A percentile compares a stretch with the other conserved stretches of the same genome.
Conservation (phyloP, 2,329 filamentous ascomycete species). For the Trichophaea hybrida region DNA sequence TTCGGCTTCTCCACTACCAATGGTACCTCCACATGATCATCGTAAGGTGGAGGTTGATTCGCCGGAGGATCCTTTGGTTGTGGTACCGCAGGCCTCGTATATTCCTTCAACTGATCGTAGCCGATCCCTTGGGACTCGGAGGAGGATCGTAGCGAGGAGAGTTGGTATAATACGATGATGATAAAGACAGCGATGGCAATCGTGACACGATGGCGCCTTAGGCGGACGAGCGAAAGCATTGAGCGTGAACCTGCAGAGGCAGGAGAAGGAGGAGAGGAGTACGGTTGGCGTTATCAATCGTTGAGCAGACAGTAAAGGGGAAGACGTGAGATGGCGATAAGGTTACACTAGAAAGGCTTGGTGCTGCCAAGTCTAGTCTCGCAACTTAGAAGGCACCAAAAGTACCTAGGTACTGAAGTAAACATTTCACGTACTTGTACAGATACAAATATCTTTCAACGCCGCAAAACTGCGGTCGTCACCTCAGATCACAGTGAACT, state of each 20-base stretch:
- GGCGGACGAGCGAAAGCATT: constrained; percentile 39
- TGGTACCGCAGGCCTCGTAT: constrained; percentile 26
- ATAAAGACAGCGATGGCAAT: constrained; percentile 42
- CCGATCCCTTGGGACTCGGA: neutral
- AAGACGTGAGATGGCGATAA: neutral
- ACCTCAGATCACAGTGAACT: constrained; percentile 34
- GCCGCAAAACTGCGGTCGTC: neutral
- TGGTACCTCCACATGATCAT: too few relatives aligned
- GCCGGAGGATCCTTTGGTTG: constrained; percentile 31
- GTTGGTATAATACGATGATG: constrained; percentile 41
- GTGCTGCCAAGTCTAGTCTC: neutral
- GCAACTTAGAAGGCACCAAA: too few relatives aligned
- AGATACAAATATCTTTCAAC: too few relatives aligned
- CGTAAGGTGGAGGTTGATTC: neutral
- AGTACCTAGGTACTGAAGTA: too few relatives aligned
- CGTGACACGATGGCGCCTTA: constrained; percentile 48
- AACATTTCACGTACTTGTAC: too few relatives aligned
- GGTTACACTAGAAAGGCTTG: neutral
- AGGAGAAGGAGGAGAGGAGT: constrained; percentile 1
- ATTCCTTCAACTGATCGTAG: constrained; percentile 9
- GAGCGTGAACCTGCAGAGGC: constrained; percentile 3
- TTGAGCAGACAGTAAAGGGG: neutral
- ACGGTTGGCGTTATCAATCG: constrained; percentile 18
- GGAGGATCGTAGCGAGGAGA: constrained; percentile 26
- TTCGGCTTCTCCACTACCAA: constrained; percentile 10